phyloP scores from a whole-genome alignment of 768 basidiomycete species.

The Mycena leptocephala region DNA sequence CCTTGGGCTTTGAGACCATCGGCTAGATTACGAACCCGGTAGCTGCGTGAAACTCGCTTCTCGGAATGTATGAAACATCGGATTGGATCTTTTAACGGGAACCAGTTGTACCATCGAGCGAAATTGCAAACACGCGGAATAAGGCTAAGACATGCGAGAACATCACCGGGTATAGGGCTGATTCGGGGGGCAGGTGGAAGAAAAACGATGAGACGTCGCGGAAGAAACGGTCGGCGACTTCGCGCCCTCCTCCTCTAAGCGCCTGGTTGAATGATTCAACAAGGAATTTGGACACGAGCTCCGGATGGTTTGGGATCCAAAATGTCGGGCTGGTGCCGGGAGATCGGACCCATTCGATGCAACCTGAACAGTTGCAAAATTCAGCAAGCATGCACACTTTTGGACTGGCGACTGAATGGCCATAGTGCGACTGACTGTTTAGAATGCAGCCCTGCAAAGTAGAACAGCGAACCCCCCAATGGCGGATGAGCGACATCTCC shows the following conservation, averaged over 20 bases:
- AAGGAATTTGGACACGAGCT: background rate
- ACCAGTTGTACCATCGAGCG: too few relatives aligned
- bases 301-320: background rate
- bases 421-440: background rate
- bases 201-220: background rate
- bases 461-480: background rate
- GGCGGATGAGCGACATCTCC: background rate
- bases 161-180: background rate
- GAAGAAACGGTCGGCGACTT: background rate
- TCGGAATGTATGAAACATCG: too few relatives aligned
- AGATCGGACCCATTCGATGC: background rate
- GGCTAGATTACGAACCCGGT: background rate
- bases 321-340: background rate
- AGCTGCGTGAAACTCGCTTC: too few relatives aligned
- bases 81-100: too few relatives aligned
- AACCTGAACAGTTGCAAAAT: background rate
- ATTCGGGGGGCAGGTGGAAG: background rate
- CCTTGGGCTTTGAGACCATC: background rate
- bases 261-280: background rate
- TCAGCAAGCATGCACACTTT: background rate
- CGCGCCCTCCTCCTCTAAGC: background rate
- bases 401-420: background rate
- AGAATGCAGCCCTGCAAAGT: background rate
- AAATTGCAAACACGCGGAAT: too few relatives aligned
- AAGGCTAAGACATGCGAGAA: too few relatives aligned